phyloP scores from a whole-genome alignment of 805 yeast species.

The Saccharomycopsis microspora region DNA sequence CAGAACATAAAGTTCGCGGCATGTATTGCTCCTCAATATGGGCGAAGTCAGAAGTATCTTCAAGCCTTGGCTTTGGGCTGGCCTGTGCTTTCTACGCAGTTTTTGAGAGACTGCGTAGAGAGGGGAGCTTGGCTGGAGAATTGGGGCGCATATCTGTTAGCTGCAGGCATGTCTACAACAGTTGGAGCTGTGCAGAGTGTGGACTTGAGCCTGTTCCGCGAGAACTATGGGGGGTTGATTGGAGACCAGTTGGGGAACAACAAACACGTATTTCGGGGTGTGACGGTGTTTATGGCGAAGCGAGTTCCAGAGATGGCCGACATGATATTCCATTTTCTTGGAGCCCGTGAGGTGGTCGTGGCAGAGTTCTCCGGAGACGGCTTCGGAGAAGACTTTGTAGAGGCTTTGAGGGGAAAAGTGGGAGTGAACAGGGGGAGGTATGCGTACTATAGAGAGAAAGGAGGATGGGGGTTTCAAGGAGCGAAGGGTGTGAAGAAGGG shows the following conservation, averaged over 20 bases:
- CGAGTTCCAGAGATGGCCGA: slow-evolving; percentile 23
- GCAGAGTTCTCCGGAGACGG: not conserved
- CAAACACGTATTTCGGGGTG: slow-evolving; percentile 18
- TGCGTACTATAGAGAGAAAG: slow-evolving; percentile 8
- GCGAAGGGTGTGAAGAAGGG: not conserved
- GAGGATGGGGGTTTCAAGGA: too few relatives aligned
- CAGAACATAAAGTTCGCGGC: slow-evolving; percentile 44
- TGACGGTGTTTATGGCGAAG: slow-evolving; percentile 18
- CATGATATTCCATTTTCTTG: slow-evolving; percentile 36
- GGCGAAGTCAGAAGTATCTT: slow-evolving; percentile 64
- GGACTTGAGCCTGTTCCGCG: slow-evolving; percentile 34
- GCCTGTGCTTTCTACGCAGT: slow-evolving; percentile 64
- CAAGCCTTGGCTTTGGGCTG: slow-evolving; percentile 74
- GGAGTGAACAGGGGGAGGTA: slow-evolving; percentile 20
- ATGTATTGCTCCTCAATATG: slow-evolving; percentile 43
- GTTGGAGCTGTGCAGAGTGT: slow-evolving; percentile 34
- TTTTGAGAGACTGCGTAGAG: slow-evolving; percentile 38
- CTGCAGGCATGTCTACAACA: slow-evolving; percentile 57
- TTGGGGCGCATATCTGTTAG: slow-evolving; percentile 49
- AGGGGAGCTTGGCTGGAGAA: slow-evolving; percentile 20
- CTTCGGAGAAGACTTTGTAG: not conserved
- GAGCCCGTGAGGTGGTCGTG: slow-evolving; percentile 23
- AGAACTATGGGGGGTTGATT: slow-evolving; percentile 26
- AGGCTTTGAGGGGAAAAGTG: not conserved
- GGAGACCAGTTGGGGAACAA: slow-evolving; percentile 33